Base-by-base conservation (phyloP, 2,329 filamentous ascomycete genomes). In the Ceratocystis variospora region DNA sequence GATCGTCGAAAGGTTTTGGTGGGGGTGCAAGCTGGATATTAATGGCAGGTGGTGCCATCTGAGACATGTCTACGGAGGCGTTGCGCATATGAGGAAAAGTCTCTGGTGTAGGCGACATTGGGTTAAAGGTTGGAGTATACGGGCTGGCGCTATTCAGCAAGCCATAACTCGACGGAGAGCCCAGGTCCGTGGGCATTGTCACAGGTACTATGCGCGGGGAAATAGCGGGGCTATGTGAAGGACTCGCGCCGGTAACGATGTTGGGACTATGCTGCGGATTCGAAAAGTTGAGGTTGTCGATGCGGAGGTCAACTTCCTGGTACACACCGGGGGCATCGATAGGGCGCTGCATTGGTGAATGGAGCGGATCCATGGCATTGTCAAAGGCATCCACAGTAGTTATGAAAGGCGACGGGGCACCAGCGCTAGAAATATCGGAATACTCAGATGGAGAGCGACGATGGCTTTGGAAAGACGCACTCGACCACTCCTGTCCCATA, bases 21-120 rank as follows among this genome's bases (percentile, higher is more conserved):
- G 83, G 7, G 28, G 92, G 92, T 17, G 91, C 92, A 74, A 90
- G 91, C 73, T 96, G 89, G 71, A 96, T 94, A 73, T 94, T 96
- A 76, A 96, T 96, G 63, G 92, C 89, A 0, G 92, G 92, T n/a
- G 92, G 89, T 2, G 87, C 88, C 87, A 96, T 94, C 70, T 88
- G 85, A 5, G 84, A 83, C 73, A 89, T 82, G 67, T 92, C 88
- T n/a, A 75, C 74, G 28, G 79, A 77, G 66, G 79, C 77, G 19
- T 63, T 66, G 44, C 73, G 73, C 15, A 84, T 74, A 37, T 77
- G 74, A 5, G 82, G 80, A 70, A 85, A 86, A 6, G 81, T 77
- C 70, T 85, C 81, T 22, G 63, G n/a, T 3, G 61, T 63, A 25
- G 61, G 37, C 28, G 61, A 44, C 63, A 66, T 61, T 4, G 65